phyloP scores from a whole-genome alignment of 2,329 filamentous ascomycete genomes.

The Apiospora phragmitis region DNA sequence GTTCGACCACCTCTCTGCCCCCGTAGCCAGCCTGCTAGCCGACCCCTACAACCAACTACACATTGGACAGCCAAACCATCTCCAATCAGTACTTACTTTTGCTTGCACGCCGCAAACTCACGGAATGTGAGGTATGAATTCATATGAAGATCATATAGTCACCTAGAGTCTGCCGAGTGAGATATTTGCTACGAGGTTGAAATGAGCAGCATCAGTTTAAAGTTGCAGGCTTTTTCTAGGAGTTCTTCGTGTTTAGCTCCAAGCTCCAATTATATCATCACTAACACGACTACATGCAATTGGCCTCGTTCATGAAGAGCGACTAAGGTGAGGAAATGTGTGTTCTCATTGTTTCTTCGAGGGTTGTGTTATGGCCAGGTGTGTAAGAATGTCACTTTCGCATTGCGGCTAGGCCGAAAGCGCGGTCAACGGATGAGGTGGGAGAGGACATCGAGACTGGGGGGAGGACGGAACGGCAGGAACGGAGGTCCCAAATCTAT shows the following conservation, averaged over 20 bases:
- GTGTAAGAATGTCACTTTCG: background rate
- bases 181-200: background rate
- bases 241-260: background rate
- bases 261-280: background rate
- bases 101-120: too few species aligned
- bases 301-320: background rate
- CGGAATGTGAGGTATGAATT: too few species aligned
- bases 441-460: background rate
- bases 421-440: background rate
- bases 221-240: background rate
- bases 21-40: background rate
- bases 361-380: background rate
- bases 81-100: background rate
- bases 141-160: background rate
- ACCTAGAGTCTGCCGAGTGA: background rate
- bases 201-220: background rate
- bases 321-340: background rate
- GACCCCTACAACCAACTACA: background rate
- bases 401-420: background rate
- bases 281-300: background rate
- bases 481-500: background rate
- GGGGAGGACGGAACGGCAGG: background rate
- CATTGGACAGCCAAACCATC: background rate
- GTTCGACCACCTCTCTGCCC: slow-evolving; percentile 2
- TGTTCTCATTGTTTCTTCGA: background rate